Evolutionary conservation across 108 stramenopile genomes (phyloP).

Genomic region (Thalassiosira profunda): DNA sequence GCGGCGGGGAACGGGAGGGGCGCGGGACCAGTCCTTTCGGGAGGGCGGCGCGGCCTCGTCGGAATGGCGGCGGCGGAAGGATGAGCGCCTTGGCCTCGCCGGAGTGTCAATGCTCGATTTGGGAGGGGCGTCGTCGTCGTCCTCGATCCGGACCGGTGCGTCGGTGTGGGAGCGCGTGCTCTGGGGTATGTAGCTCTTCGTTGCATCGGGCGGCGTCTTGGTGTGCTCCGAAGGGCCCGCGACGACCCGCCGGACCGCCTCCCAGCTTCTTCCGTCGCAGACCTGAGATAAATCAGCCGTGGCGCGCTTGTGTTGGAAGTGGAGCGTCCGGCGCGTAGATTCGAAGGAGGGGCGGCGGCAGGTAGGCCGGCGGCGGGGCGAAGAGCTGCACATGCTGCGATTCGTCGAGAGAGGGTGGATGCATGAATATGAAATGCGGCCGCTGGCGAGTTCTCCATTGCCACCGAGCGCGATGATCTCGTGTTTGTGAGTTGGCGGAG

Average conservation of each 20-base stretch:
- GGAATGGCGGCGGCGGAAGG: not conserved
- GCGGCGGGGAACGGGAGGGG: not conserved
- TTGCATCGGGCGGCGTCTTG: not conserved
- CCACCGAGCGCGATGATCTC: no score
- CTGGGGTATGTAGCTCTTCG: not conserved
- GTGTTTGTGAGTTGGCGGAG: no score
- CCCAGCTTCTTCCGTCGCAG: slow-evolving; percentile 24
- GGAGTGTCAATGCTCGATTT: not conserved
- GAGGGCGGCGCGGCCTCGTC: not conserved
- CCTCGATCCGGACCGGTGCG: not conserved
- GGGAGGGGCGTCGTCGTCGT: not conserved
- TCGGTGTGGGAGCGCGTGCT: not conserved
- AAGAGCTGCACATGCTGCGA: no score
- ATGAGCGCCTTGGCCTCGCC: not conserved
- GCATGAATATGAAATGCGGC: no score
- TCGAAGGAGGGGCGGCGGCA: no score
- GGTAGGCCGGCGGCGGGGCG: no score
- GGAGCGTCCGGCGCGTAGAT: no score
- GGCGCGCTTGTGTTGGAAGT: not conserved
- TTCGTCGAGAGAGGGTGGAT: no score
- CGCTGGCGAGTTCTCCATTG: no score
- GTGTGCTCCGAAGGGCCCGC: not conserved
- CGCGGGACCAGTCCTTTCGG: not conserved
- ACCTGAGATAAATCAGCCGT: slow-evolving; percentile 20
- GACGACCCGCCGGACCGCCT: not conserved